Percentiles rank a stretch among this genome's conserved stretches.
Evolutionary conservation across 768 basidiomycete genomes (phyloP).

Genomic region (Pulveroboletus sp.): DNA sequence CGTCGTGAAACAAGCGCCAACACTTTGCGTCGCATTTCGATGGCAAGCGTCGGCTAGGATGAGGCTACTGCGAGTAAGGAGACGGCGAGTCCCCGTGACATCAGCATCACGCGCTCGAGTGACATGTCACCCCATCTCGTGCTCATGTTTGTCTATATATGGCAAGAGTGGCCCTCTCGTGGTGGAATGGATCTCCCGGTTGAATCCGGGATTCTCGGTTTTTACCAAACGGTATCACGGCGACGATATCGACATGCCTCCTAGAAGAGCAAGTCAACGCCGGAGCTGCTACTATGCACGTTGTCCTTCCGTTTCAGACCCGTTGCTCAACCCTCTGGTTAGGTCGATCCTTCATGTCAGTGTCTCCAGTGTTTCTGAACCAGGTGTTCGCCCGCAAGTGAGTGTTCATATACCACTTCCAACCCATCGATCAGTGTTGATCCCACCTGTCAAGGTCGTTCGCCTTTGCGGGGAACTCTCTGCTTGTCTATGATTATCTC

Average conservation of each 20-base stretch:
- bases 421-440: not conserved
- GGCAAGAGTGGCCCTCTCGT: not conserved
- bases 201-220: too few relatives aligned
- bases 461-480: conserved; percentile 15
- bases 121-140: too few relatives aligned
- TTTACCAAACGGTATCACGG: too few relatives aligned
- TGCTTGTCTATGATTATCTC: conserved; percentile 26
- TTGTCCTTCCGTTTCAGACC: not conserved
- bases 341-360: conserved; percentile 7
- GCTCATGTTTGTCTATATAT: not conserved
- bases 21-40: too few relatives aligned
- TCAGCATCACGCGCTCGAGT: too few relatives aligned
- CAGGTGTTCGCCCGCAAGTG: conserved; percentile 19
- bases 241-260: not conserved
- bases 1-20: too few relatives aligned
- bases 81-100: too few relatives aligned
- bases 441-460: not conserved
- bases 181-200: not conserved
- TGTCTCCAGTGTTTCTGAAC: not conserved
- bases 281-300: not conserved
- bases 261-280: too few relatives aligned
- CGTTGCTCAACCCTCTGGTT: not conserved
- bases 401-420: not conserved
- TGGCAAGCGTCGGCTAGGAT: too few relatives aligned
- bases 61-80: too few relatives aligned